These are phyloP conservation scores for Athelia psychrophila DNA, from an alignment of 1,284 basidiomycete genomes.

Conservation along the genomic window DNA sequence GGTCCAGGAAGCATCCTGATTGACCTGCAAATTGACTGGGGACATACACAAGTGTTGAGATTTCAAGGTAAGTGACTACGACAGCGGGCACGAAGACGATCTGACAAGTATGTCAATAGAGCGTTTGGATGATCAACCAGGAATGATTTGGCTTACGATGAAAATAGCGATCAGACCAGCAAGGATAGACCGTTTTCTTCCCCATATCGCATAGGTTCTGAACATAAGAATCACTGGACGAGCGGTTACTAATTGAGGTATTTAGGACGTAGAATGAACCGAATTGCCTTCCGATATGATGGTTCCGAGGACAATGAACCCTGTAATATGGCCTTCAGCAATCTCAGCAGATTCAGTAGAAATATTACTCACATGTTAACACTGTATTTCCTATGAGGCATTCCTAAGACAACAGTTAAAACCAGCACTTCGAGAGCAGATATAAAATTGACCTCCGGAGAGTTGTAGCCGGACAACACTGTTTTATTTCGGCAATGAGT, in stretches of 20 bases:
- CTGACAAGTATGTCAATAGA: constrained; percentile 14
- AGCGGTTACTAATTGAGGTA: background rate
- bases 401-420: constrained; percentile 13
- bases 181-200: constrained; percentile 29
- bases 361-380: constrained; percentile 25
- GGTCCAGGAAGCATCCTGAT: constrained; percentile 22
- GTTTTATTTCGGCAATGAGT: background rate
- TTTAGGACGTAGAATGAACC: constrained; percentile 3
- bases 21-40: constrained; percentile 17
- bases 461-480: constrained; percentile 25
- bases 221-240: constrained; percentile 32
- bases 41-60: constrained; percentile 25
- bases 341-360: background rate
- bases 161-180: constrained; percentile 18
- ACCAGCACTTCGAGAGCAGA: background rate
- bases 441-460: constrained; percentile 23
- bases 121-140: background rate
- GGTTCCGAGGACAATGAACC: constrained; percentile 34
- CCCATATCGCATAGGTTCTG: constrained; percentile 43
- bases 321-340: constrained; percentile 16
- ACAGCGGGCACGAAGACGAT: constrained; percentile 28
- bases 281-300: constrained; percentile 32
- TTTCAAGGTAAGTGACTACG: constrained; percentile 29
- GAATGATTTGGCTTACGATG: constrained; percentile 15
- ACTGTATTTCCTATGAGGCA: constrained; percentile 24